Evolutionary conservation across 306 rosid species (phyloP).

Genomic region (Chamaecrista fasciculata): DNA sequence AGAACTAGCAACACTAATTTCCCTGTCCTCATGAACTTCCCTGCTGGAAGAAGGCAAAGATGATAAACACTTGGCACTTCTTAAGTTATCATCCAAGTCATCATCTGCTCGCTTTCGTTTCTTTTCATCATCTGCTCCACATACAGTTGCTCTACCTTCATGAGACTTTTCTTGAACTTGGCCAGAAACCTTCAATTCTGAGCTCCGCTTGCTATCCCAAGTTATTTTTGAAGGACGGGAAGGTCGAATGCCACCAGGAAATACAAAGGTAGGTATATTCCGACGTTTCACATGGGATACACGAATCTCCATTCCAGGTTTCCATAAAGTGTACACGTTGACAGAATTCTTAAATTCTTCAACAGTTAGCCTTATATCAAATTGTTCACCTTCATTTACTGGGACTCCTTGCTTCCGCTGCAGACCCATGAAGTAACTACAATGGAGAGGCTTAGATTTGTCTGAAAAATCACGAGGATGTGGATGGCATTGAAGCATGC

Average conservation of each 20-base stretch:
- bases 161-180: conserved; percentile 46
- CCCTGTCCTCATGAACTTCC: conserved; percentile 51
- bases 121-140: conserved; percentile 47
- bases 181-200: conserved; percentile 58
- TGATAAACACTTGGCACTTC: conserved; percentile 39
- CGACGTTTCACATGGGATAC: conserved; percentile 81
- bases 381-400: conserved; percentile 63
- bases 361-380: conserved; percentile 79
- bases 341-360: conserved; percentile 74
- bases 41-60: conserved; percentile 29
- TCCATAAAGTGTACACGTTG: conserved; percentile 51
- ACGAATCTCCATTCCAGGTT: conserved; percentile 75
- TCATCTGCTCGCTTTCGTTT: conserved; percentile 73
- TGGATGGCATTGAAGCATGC: conserved; percentile 95
- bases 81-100: conserved; percentile 38
- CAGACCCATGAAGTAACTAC: conserved; percentile 91
- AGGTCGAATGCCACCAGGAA: conserved; percentile 80
- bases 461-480: conserved; percentile 89
- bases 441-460: conserved; percentile 64
- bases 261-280: conserved; percentile 72
- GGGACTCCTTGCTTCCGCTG: conserved; percentile 83
- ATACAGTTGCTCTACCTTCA: conserved; percentile 40
- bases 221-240: conserved; percentile 48
- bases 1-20: conserved; percentile 43
- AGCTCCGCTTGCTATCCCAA: conserved; percentile 55